These are phyloP conservation scores for Albugo laibachii DNA, from an alignment of 352 stramenopile species.

Conservation along the genomic window DNA sequence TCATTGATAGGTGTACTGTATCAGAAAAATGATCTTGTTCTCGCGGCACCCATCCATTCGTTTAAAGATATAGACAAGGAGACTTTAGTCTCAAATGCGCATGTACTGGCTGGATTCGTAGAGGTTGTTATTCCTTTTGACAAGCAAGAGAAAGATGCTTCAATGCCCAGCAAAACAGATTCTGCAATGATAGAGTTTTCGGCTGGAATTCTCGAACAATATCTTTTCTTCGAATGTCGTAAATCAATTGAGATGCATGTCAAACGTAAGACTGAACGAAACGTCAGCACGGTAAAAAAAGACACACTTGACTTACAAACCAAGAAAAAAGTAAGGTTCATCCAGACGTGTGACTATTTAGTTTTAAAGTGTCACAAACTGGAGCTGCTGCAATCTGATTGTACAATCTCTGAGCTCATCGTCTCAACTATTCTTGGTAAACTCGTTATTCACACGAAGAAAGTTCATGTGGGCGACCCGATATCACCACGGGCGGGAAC, in stretches of 20 bases:
- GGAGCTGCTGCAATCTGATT: neutral
- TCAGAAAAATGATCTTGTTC: constrained; percentile 14
- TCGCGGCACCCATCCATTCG: constrained; percentile 15
- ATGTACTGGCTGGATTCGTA: constrained; percentile 19
- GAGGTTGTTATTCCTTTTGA: constrained; percentile 17
- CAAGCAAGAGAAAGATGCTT: neutral
- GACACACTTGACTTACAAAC: neutral
- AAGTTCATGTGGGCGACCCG: neutral
- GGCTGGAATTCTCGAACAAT: constrained; percentile 36
- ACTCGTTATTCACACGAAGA: neutral
- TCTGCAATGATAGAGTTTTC: constrained; percentile 42
- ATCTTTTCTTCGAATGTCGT: constrained; percentile 58
- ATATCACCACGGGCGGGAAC: neutral
- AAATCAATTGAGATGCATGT: constrained; percentile 29
- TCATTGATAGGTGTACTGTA: constrained; percentile 14
- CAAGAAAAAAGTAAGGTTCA: too few species aligned
- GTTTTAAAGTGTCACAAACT: too few species aligned
- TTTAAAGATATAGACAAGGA: too few species aligned
- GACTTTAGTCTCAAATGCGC: too few species aligned
- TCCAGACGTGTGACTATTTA: too few species aligned
- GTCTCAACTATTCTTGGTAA: neutral
- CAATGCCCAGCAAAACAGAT: constrained; percentile 27
- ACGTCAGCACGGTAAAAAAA: neutral
- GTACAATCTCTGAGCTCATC: neutral
- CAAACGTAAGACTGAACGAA: neutral